phyloP scores from a whole-genome alignment of 140 eudicot genomes.

The Ambrosia hybrid region DNA sequence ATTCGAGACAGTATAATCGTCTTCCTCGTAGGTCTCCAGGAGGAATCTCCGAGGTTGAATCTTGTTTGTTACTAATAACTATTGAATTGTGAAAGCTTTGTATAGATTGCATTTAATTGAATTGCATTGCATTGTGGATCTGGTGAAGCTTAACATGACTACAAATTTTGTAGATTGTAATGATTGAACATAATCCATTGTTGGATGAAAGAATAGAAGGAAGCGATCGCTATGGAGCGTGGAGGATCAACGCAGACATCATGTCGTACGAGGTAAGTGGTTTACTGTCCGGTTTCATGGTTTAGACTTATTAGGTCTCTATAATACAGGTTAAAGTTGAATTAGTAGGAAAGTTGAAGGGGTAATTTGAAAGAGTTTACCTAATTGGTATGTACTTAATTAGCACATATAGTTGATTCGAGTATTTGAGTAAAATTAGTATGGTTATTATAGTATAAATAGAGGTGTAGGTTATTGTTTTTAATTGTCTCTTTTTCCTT shows the following conservation, averaged over 20 bases:
- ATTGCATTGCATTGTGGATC: slow-evolving; percentile 18
- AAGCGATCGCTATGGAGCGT: slow-evolving; percentile 39
- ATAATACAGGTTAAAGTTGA: no score
- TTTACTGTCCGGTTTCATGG: not conserved
- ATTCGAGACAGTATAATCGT: slow-evolving; percentile 40
- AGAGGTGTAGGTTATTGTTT: no score
- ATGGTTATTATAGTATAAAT: no score
- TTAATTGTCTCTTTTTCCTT: no score
- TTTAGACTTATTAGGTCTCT: no score
- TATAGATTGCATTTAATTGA: not conserved
- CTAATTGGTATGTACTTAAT: no score
- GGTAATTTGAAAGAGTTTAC: no score
- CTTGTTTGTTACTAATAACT: no score
- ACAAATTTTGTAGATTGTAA: slow-evolving; percentile 37
- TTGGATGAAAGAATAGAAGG: slow-evolving; percentile 32
- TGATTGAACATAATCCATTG: slow-evolving; percentile 33
- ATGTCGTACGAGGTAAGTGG: slow-evolving; percentile 56
- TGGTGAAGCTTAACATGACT: not conserved
- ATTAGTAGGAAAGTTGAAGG: no score
- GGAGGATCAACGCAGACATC: slow-evolving; percentile 57
- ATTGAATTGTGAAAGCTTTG: not conserved
- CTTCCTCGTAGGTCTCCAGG: slow-evolving; percentile 31
- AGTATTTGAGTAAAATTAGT: no score
- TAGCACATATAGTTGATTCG: no score
- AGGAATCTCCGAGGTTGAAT: slow-evolving; percentile 40